phyloP scores from a whole-genome alignment of 2,329 filamentous ascomycete genomes.

The Aspergillus sp. region DNA sequence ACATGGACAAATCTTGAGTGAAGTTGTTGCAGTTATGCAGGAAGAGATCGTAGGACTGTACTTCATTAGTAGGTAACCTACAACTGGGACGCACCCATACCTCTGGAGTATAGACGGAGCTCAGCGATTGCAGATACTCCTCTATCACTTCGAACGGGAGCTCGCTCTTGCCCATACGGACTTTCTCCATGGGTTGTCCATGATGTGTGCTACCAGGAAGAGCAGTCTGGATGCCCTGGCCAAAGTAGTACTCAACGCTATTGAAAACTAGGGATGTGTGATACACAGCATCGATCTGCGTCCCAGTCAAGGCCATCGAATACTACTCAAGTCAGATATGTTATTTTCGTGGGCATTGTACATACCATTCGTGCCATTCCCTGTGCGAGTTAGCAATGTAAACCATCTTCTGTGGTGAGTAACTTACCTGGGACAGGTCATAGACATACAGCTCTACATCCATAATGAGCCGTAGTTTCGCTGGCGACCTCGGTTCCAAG shows the following conservation, averaged over 20 bases:
- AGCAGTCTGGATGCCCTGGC: conserved; percentile 81
- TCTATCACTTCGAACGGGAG: conserved; percentile 78
- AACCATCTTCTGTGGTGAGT: conserved; percentile 20
- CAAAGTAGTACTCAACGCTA: conserved; percentile 87
- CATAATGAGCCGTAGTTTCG: conserved; percentile 48
- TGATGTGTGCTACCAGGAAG: conserved; percentile 81
- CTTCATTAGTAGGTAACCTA: conserved; percentile 8
- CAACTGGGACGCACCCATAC: conserved; percentile 39
- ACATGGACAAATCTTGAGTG: conserved; percentile 86
- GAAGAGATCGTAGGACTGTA: conserved; percentile 81
- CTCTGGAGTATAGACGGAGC: conserved; percentile 77
- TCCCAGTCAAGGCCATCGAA: conserved; percentile 60
- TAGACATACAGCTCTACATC: conserved; percentile 77
- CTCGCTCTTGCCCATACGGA: conserved; percentile 73
- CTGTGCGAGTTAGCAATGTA: conserved; percentile 34
- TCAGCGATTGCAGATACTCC: conserved; percentile 83
- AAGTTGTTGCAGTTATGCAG: conserved; percentile 98
- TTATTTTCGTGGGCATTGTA: neutral
- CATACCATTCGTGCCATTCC: conserved; percentile 55
- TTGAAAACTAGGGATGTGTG: conserved; percentile 87
- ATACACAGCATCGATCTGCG: conserved; percentile 86
- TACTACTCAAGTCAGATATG: conserved; percentile 43
- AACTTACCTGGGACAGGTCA: conserved; percentile 63
- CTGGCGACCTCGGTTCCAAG: neutral
- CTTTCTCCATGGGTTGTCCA: conserved; percentile 74